A percentile compares a stretch with the other conserved stretches of the same genome.
Evolutionary conservation across 768 basidiomycete species (phyloP).

Genomic region (Rhizopogon vesiculosus): DNA sequence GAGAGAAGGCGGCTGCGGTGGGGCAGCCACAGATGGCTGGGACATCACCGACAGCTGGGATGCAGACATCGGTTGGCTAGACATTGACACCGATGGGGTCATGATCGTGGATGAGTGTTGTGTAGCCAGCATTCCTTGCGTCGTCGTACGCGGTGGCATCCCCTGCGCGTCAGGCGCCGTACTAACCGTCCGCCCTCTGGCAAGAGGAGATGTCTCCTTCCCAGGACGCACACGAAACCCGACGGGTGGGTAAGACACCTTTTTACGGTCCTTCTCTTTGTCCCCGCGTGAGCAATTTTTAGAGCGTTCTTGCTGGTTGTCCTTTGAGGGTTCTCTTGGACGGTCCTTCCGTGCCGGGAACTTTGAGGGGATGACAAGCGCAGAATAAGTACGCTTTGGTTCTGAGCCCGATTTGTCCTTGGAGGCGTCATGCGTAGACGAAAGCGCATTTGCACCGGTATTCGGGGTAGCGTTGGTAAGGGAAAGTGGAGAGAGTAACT

Average conservation of each 20-base stretch:
- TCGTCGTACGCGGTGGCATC: slow-evolving; percentile 9
- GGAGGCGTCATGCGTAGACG: background rate
- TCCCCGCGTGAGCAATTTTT: background rate
- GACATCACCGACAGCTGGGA: background rate
- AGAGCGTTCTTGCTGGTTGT: background rate
- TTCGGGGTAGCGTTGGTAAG: background rate
- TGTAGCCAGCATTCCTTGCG: background rate
- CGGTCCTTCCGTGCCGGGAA: background rate
- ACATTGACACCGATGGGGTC: slow-evolving; percentile 5
- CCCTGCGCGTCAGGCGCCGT: slow-evolving; percentile 5
- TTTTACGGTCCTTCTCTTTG: slow-evolving; percentile 25
- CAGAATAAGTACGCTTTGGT: background rate
- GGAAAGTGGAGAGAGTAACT: background rate
- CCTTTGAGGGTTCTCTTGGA: background rate
- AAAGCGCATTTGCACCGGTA: background rate
- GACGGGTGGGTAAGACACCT: slow-evolving; percentile 34
- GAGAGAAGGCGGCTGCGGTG: background rate
- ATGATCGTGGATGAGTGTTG: slow-evolving; percentile 1
- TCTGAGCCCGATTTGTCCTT: background rate
- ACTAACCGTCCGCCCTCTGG: slow-evolving; percentile 5
- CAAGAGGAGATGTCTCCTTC: slow-evolving; percentile 24
- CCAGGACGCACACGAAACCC: slow-evolving; percentile 44
- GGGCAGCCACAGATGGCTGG: background rate
- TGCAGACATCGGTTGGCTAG: background rate
- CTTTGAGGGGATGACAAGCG: background rate